A percentile compares a stretch with the other conserved stretches of the same genome.
Conservation (phyloP, 2,329 filamentous ascomycete genomes). For the Elsinoe batatas region DNA sequence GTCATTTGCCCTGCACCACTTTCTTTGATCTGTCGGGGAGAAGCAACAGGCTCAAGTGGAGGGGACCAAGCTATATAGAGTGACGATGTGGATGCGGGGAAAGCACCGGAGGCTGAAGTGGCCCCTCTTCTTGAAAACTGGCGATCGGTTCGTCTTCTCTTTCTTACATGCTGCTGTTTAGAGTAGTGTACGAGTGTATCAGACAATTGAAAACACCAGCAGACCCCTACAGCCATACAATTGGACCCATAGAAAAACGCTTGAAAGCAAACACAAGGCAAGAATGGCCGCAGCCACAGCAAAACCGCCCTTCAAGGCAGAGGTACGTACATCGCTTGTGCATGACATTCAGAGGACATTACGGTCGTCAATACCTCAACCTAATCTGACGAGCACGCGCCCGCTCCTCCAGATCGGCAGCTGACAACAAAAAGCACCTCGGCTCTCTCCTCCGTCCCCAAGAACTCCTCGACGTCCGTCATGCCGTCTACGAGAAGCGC, state of each 20-base stretch:
- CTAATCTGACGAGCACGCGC: not conserved
- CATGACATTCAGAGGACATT: not conserved
- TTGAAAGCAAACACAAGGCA: not conserved
- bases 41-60: not conserved
- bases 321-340: constrained; percentile 26
- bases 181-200: not conserved
- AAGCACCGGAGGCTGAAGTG: not conserved
- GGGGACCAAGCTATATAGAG: not conserved
- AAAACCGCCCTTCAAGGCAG: constrained; percentile 55
- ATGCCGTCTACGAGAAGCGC: constrained; percentile 44
- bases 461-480: constrained; percentile 47
- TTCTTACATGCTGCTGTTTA: not conserved
- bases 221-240: not conserved
- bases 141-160: not conserved
- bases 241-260: not conserved
- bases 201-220: not conserved
- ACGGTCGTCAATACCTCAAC: not conserved
- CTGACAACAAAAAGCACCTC: constrained; percentile 10
- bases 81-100: constrained; percentile 11
- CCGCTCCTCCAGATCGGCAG: not conserved
- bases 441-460: constrained; percentile 53
- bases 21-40: not conserved
- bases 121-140: constrained; percentile 7
- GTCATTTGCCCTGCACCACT: constrained; percentile 2
- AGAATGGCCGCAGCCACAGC: not conserved